Conservation (phyloP, 805 yeast genomes). For the Cyberlindnera galapagoensis region DNA sequence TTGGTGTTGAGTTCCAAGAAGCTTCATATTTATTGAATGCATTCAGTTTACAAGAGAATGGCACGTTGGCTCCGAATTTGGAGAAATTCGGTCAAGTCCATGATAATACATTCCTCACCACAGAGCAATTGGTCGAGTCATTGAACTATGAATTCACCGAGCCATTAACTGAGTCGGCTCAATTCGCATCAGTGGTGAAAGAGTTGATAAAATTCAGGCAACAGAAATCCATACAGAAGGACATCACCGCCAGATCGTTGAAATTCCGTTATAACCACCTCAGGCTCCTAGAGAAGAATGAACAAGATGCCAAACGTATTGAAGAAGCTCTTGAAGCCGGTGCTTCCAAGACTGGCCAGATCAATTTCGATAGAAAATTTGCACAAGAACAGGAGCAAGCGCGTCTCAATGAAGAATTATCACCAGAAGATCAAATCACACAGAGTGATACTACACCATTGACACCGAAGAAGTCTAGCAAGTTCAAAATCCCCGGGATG, state of each 20-base stretch:
- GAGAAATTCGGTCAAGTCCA: conserved; percentile 84
- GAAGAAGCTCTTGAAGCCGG: conserved; percentile 24
- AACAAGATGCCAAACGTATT: conserved; percentile 38
- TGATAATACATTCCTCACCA: conserved; percentile 59
- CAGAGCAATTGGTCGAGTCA: conserved; percentile 41
- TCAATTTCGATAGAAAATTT: conserved; percentile 22
- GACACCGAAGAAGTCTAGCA: conserved; percentile 24
- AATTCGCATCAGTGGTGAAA: conserved; percentile 51
- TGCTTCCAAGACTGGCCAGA: conserved; percentile 22
- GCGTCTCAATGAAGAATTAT: conserved; percentile 4
- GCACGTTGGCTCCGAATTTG: conserved; percentile 41
- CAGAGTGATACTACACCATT: conserved; percentile 12
- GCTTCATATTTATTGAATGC: conserved; percentile 63
- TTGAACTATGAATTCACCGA: conserved; percentile 57
- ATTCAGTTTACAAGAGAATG: conserved; percentile 42
- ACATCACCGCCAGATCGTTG: conserved; percentile 34
- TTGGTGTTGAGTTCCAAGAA: conserved; percentile 61
- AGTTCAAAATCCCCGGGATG: conserved; percentile 50
- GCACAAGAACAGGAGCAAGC: conserved; percentile 15
- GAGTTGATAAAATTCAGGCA: conserved; percentile 48
- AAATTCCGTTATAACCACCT: conserved; percentile 27
- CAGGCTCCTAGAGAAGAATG: conserved; percentile 34
- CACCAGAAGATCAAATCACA: conserved; percentile 4
- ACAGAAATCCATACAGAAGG: conserved; percentile 41
- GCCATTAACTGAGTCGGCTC: conserved; percentile 67